These are phyloP conservation scores for Hypoxylon fuscum DNA, from an alignment of 495 filamentous ascomycete species.

Conservation along the genomic window DNA sequence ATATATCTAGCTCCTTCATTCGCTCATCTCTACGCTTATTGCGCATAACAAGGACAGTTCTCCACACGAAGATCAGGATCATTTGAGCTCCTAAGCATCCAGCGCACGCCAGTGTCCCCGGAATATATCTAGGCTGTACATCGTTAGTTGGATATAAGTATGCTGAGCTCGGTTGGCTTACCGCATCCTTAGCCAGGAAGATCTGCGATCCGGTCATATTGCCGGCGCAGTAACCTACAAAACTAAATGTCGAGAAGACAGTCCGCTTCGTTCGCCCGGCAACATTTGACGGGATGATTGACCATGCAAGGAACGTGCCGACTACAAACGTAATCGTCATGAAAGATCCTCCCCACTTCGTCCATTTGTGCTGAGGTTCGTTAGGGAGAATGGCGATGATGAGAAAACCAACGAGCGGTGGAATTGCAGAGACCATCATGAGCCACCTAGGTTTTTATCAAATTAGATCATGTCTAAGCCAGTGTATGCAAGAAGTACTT, in stretches of 20 bases:
- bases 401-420: slow-evolving; percentile 35
- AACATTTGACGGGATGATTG: slow-evolving; percentile 39
- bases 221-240: slow-evolving; percentile 56
- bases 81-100: slow-evolving; percentile 25
- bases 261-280: slow-evolving; percentile 42
- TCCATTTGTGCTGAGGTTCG: slow-evolving; percentile 41
- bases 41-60: slow-evolving; percentile 25
- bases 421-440: slow-evolving; percentile 33
- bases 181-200: slow-evolving; percentile 60
- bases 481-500: neutral
- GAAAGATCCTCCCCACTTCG: slow-evolving; percentile 36
- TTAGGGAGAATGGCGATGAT: slow-evolving; percentile 32
- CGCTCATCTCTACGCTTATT: slow-evolving; percentile 26
- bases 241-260: slow-evolving; percentile 43
- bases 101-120: slow-evolving; percentile 22
- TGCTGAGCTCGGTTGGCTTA: slow-evolving; percentile 10
- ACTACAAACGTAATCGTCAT: slow-evolving; percentile 29
- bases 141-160: neutral
- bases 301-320: slow-evolving; percentile 37
- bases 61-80: slow-evolving; percentile 27
- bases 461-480: neutral
- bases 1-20: slow-evolving; percentile 34
- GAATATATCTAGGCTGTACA: slow-evolving; percentile 31
- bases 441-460: slow-evolving; percentile 20
- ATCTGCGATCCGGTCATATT: slow-evolving; percentile 66